Conservation (phyloP, 768 basidiomycete genomes). For the Tylopilus plumbeoviolaceoides region DNA sequence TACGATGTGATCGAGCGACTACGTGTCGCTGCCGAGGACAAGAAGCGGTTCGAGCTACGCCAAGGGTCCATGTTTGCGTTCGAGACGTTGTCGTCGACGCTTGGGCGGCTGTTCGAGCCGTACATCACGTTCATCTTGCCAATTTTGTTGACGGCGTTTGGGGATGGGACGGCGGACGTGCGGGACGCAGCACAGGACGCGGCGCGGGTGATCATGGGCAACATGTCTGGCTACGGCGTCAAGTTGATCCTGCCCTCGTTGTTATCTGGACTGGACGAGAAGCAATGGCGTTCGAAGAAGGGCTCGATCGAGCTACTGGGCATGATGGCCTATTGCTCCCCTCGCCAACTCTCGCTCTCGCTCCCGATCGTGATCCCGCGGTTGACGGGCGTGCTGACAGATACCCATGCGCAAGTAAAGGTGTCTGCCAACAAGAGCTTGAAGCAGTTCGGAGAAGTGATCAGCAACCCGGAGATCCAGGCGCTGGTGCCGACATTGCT, state of each 20-base stretch:
- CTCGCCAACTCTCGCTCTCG: constrained; percentile 89
- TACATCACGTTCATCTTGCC: constrained; percentile 86
- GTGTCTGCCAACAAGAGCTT: constrained; percentile 89
- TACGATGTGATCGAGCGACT: constrained; percentile 74
- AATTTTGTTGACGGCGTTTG: constrained; percentile 77
- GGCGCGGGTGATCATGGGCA: constrained; percentile 90
- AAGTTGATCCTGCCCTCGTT: constrained; percentile 91
- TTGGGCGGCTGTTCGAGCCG: constrained; percentile 91
- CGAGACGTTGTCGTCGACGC: constrained; percentile 81
- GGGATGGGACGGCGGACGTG: constrained; percentile 82
- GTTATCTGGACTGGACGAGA: constrained; percentile 89
- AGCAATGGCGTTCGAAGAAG: constrained; percentile 97
- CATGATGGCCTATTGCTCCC: constrained; percentile 98
- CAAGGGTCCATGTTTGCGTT: constrained; percentile 96
- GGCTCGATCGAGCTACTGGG: constrained; percentile 96
- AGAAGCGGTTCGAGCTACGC: constrained; percentile 79
- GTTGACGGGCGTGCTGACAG: constrained; percentile 91
- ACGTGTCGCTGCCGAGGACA: constrained; percentile 77
- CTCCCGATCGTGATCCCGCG: constrained; percentile 95
- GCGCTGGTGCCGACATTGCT: constrained; percentile 83
- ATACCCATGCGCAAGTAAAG: constrained; percentile 96
- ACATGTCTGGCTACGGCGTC: constrained; percentile 91
- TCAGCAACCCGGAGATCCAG: constrained; percentile 96
- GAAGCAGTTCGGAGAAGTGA: constrained; percentile 98
- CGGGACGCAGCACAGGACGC: constrained; percentile 93